Base-by-base conservation (phyloP, 2,329 filamentous ascomycete species). In the Hysterium pulicare region DNA sequence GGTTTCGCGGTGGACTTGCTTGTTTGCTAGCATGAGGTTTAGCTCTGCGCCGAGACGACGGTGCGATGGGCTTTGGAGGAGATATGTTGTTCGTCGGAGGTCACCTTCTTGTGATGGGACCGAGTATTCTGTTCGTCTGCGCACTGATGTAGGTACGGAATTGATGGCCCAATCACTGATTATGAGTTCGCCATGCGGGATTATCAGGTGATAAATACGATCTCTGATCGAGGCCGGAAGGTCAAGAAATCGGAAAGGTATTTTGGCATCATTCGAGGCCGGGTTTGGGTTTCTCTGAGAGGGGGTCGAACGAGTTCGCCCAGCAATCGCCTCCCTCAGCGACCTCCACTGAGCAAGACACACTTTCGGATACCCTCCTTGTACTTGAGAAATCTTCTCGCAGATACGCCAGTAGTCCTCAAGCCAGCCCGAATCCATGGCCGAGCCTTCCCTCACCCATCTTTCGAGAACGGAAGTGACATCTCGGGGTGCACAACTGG, bases 81-180 rank as follows among this genome's bases (percentile, higher is more conserved):
- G 24, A 20, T 42, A 46, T 26, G 43, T 48, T 20, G 46, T 46
- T 30, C 46, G 15, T 9, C 46, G 46, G 21, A 13, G 22, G 19
- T 37, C 35, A 17, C 22, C 15, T 28, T 39, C 41, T 20, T n/a
- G 3, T 19, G 33, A 22, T 33, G 40, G 33, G 9, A 48, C 44
- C 10, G 40, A 30, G 31, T 46, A 48, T 23, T 48, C 46, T 10
- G 46, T 48, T 13, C 46, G 9, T 17, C 37, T 33, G 5, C 33
- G 20, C 13, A 46, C 10, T 21, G 39, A 15, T 20, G 16, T 33
- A 7, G 42, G 42, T n/a, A 40, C 10, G 9, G 21, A 44, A 4
- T 20, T 30, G n/a, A 48, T 22, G 22, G 40, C 34, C 33, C 44
- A 48, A 26, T 49, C 46, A 19, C 44, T 42, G 28, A 49, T 28